Evolutionary conservation across 2,329 filamentous ascomycete genomes (phyloP).

Genomic region (Pseudopithomyces maydicus): DNA sequence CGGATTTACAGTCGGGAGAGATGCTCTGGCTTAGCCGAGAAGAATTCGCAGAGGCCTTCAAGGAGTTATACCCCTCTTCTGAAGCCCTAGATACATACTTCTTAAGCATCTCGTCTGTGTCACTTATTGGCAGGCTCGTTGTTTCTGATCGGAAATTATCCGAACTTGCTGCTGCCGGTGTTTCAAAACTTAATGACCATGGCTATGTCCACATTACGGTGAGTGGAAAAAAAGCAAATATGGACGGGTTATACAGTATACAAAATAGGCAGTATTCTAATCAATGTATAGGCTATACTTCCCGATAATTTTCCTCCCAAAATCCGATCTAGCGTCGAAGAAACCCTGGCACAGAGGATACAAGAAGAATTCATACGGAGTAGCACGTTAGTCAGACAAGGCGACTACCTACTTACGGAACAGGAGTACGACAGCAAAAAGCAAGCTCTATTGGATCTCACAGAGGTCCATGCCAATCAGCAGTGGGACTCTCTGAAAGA

Average conservation of each 20-base stretch:
- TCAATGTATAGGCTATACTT: conserved; percentile 3
- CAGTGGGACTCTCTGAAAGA: conserved; percentile 32
- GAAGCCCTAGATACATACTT: conserved; percentile 22
- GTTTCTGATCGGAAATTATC: conserved; percentile 31
- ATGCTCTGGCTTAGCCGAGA: conserved; percentile 27
- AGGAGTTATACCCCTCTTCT: conserved; percentile 20
- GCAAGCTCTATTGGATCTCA: conserved; percentile 19
- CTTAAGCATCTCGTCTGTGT: conserved; percentile 11
- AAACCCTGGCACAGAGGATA: conserved; percentile 19
- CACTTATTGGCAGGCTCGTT: conserved; percentile 21
- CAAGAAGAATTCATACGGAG: conserved; percentile 6
- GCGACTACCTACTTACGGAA: conserved; percentile 25
- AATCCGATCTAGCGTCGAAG: conserved; percentile 12
- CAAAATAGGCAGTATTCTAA: not conserved
- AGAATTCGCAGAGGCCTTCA: conserved; percentile 19
- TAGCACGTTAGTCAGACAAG: conserved; percentile 11
- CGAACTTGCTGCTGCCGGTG: conserved; percentile 17
- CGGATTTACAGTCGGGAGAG: conserved; percentile 24
- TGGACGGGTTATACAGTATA: too few species aligned
- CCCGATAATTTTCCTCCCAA: conserved; percentile 15
- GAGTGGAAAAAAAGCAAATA: too few species aligned
- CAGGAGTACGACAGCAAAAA: conserved; percentile 10
- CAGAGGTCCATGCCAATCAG: conserved; percentile 23
- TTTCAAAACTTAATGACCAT: conserved; percentile 18
- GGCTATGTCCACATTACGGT: conserved; percentile 12